These are phyloP conservation scores for Aureobasidium lini DNA, from an alignment of 2,329 filamentous ascomycete species.

Conservation along the genomic window DNA sequence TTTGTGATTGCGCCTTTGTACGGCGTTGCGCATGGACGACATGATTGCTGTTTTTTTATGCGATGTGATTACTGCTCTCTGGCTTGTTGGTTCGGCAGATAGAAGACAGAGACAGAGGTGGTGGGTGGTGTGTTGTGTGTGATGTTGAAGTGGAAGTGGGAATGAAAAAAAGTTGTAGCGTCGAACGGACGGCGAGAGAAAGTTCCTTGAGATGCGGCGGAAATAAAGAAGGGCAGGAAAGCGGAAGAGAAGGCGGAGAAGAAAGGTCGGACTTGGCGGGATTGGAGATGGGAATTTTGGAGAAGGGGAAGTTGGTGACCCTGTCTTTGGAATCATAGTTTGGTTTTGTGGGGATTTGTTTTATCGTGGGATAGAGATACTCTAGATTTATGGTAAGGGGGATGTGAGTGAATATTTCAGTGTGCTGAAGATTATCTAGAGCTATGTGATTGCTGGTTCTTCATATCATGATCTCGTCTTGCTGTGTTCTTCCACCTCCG, in stretches of 20 bases:
- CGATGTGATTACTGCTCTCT: not conserved
- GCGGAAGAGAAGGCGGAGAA: not conserved
- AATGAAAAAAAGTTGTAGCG: too few relatives aligned
- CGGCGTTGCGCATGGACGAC: slow-evolving; percentile 54
- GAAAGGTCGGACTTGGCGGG: not conserved
- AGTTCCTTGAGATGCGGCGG: not conserved
- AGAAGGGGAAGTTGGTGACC: not conserved
- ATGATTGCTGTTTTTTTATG: slow-evolving; percentile 27
- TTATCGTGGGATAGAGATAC: not conserved
- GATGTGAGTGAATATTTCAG: too few relatives aligned
- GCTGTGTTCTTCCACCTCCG: too few relatives aligned
- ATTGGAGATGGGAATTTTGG: not conserved
- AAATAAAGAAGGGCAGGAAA: not conserved
- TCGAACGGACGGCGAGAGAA: not conserved
- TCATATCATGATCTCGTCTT: too few relatives aligned
- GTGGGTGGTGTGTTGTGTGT: too few relatives aligned
- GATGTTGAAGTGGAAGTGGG: too few relatives aligned
- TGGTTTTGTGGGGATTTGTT: too few relatives aligned
- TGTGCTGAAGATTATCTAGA: too few relatives aligned
- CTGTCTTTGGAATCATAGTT: not conserved
- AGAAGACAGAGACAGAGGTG: too few relatives aligned
- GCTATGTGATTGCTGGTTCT: too few relatives aligned
- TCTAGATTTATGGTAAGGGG: too few relatives aligned
- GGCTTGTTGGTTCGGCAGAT: too few relatives aligned
- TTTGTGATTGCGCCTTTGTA: slow-evolving; percentile 76